Percentiles rank a stretch among this genome's conserved stretches.
Conservation (phyloP, 2,329 filamentous ascomycete genomes). For the Claviceps pazoutovae region DNA sequence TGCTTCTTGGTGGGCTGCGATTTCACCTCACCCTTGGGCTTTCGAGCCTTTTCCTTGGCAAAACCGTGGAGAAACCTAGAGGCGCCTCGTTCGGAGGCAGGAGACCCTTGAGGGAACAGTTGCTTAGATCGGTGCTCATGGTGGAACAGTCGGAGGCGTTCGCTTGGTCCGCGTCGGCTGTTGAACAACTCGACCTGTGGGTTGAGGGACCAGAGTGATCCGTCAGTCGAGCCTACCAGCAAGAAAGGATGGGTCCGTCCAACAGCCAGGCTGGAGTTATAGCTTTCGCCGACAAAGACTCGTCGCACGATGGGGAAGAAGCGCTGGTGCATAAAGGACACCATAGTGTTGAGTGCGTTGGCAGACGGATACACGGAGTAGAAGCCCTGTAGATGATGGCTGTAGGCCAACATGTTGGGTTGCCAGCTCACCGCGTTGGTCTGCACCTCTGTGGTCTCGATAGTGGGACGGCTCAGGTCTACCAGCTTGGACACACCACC, state of each 20-base stretch:
- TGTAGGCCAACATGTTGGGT: conserved; percentile 39
- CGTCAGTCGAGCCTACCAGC: conserved; percentile 39
- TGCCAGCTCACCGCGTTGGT: conserved; percentile 37
- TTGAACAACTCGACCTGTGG: conserved; percentile 24
- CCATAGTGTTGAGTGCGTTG: conserved; percentile 35
- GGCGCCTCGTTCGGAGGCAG: conserved; percentile 26
- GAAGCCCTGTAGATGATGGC: conserved; percentile 41
- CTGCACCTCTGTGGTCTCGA: conserved; percentile 39
- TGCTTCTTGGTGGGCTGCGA: conserved; percentile 21
- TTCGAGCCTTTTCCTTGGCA: conserved; percentile 33
- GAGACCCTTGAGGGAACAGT: conserved; percentile 16
- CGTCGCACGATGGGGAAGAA: conserved; percentile 39
- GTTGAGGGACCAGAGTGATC: conserved; percentile 35
- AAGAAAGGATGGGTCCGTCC: conserved; percentile 39
- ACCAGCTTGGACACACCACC: conserved; percentile 38
- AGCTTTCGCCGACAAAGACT: conserved; percentile 35
- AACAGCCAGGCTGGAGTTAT: conserved; percentile 34
- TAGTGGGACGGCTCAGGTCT: conserved; percentile 37
- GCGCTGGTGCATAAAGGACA: conserved; percentile 38
- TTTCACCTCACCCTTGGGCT: conserved; percentile 27
- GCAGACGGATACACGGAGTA: conserved; percentile 37
- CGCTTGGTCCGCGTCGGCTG: conserved; percentile 18
- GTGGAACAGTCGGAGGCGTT: conserved; percentile 31
- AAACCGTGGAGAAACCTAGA: conserved; percentile 40
- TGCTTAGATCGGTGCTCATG: conserved; percentile 35